Evolutionary conservation across 2,329 filamentous ascomycete species (phyloP), one percentile per base, ranked within the genome.

Genomic region (Aureobasidium sp.): DNA sequence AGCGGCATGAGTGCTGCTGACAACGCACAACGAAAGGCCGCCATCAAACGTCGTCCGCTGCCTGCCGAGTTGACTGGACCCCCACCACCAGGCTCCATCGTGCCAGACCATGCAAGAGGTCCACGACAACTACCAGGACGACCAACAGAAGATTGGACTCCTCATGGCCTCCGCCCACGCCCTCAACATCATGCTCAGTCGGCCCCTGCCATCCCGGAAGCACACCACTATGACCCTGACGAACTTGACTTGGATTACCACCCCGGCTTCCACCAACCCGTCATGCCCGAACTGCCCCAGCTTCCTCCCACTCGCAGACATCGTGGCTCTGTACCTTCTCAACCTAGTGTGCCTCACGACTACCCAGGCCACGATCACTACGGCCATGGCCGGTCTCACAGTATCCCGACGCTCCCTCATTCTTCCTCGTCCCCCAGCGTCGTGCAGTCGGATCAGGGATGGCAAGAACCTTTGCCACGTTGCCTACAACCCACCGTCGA

Each of bases 1-100:
- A 62, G 61, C 29, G 50, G 29, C n/a, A 57, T 55, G 44, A 52
- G 46, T 20, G 32, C 82, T 63, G 84, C 76, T 69, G 66, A 66
- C 59, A 57, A 62, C 48, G 59, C 29, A 48, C 81, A 78, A 63
- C 83, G 81, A 53, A 78, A 82, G 67, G 82, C 84, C 29, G 82
- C 85, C 50, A 84, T 95, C 50, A 96, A 93, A 78, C 84, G 93
- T 67, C 84, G 93, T 37, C 93, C 93, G 24, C 77, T 97, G 43
- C 92, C 93, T 0, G 87, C 85, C 17, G 63, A 63, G 24, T 20
- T 53, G 27, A 43, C 7, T 5, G 43, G 43, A 8, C 39, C 44
- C 10, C 44, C 55, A 20, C 2, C 55, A 26, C 57, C 57, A n/a
- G 32, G 34, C n/a, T 50, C 44, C 8, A 51, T 51, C 12, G 57